phyloP scores from a whole-genome alignment of 495 filamentous ascomycete genomes.

The Hypomontagnella submonticulosa region DNA sequence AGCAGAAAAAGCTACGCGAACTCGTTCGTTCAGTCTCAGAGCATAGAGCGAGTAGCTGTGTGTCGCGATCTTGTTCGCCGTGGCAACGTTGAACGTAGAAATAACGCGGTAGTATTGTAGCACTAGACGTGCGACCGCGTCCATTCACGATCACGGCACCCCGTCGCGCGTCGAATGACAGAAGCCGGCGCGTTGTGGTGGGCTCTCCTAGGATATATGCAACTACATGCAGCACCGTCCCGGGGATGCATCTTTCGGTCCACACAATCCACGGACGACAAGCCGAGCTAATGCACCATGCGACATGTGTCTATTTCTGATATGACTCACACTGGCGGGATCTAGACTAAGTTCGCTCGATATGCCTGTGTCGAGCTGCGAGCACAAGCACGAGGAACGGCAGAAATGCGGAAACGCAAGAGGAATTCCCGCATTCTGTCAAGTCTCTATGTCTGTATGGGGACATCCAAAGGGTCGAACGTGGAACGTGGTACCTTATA shows the following conservation, averaged over 20 bases:
- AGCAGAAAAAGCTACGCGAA: slow-evolving; percentile 8
- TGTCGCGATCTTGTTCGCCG: slow-evolving; percentile 44
- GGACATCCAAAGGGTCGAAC: slow-evolving; percentile 13
- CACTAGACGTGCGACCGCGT: slow-evolving; percentile 37
- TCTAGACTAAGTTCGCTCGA: slow-evolving; percentile 7
- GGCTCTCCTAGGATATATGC: slow-evolving; percentile 31
- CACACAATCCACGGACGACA: slow-evolving; percentile 34
- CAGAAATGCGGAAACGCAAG: slow-evolving; percentile 6
- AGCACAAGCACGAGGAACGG: slow-evolving; percentile 7
- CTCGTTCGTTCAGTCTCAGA: slow-evolving; percentile 34
- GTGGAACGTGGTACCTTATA: no score
- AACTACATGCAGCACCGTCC: slow-evolving; percentile 1
- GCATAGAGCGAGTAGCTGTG: slow-evolving; percentile 35
- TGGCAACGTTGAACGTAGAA: slow-evolving; percentile 11
- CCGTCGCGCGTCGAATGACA: slow-evolving; percentile 37
- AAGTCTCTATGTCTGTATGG: neutral
- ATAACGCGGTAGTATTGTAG: slow-evolving; percentile 44
- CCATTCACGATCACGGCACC: slow-evolving; percentile 35
- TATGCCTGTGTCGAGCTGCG: slow-evolving; percentile 29
- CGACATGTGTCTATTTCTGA: slow-evolving; percentile 43
- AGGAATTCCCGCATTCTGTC: neutral
- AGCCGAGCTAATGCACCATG: slow-evolving; percentile 37
- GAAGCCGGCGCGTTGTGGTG: slow-evolving; percentile 26
- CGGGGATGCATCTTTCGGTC: slow-evolving; percentile 32
- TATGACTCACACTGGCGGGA: slow-evolving; percentile 44